Conservation (phyloP, 306 rosid species). For the Vigna unguiculata region DNA sequence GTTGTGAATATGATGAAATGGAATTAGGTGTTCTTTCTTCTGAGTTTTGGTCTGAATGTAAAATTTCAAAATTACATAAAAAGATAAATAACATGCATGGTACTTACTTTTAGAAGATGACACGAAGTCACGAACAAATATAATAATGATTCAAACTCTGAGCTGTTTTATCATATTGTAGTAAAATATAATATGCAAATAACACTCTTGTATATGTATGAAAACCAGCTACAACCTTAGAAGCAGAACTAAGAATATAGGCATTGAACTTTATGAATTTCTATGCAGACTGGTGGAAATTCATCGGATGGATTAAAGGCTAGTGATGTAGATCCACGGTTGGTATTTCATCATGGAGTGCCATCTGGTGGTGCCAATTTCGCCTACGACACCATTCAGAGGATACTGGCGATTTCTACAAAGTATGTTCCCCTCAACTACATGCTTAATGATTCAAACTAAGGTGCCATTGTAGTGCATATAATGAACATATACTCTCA, state of each 20-base stretch:
- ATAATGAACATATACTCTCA: slow-evolving; percentile 24
- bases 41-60: not conserved
- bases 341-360: slow-evolving; percentile 76
- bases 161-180: not conserved
- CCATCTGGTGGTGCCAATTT: slow-evolving; percentile 66
- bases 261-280: slow-evolving; percentile 27
- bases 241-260: not conserved
- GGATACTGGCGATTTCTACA: slow-evolving; percentile 80
- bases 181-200: slow-evolving; percentile 6
- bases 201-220: not conserved
- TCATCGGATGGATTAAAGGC: slow-evolving; percentile 57
- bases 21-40: not conserved
- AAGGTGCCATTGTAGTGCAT: not conserved
- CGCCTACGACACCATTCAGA: slow-evolving; percentile 74
- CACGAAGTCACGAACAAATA: not conserved
- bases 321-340: slow-evolving; percentile 63
- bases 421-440: slow-evolving; percentile 56
- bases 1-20: not conserved
- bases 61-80: not conserved
- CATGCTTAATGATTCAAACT: not conserved
- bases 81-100: not conserved
- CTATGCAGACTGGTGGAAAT: slow-evolving; percentile 63
- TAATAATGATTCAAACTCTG: not conserved
- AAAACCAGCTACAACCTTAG: not conserved
- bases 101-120: not conserved